Evolutionary conservation across 106 monocot genomes (phyloP), one percentile per base, ranked within the genome.

Genomic region (Dactylorhiza incarnata): DNA sequence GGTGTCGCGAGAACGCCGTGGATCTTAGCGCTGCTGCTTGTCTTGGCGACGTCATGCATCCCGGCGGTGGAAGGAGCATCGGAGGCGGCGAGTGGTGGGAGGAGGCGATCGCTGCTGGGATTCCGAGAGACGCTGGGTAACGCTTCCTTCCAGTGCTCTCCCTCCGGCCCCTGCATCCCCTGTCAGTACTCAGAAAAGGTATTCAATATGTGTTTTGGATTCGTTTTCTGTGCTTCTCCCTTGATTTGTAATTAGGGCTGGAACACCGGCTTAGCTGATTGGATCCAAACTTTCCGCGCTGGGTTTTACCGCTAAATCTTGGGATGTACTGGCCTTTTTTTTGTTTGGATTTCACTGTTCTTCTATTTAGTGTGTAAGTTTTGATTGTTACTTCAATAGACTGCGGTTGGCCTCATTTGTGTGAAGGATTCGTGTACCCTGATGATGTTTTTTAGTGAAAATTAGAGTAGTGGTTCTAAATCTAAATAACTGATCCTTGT

Each of bases 151-250:
- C 82, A 85, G 68, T 99, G 99, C 86, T 83, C 92, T 46, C 88
- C 91, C n/a, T 90, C 94, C 7, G 99, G 99, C 5, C 94, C 87
- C 20, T 99, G 99, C 76, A 26, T 92, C 11, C 91, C 83, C 13
- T 99, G 99, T 82, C 79, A 84, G 25, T 94, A 99, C 77, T 90
- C 99, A 9, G 99, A 99, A 62, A 99, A 99, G 99, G 99, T 99
- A 14, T 12, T 23, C 19, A 24, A n/a, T 59, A 15, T 29, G 14
- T 51, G 9, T 63, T 37, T 54, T 74, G 15, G 48, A 55, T 15
- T 16, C 17, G 44, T 25, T 74, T 55, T 6, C 52, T 4, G 29
- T 37, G 14, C 8, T 5, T 74, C 43, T 54, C 54, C 19, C 17
- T 54, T 17, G 5, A 14, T 29, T 13, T 43, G 25, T 54, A 43